Base-by-base conservation (phyloP, 2,329 filamentous ascomycete genomes). In the Colletotrichum lini region DNA sequence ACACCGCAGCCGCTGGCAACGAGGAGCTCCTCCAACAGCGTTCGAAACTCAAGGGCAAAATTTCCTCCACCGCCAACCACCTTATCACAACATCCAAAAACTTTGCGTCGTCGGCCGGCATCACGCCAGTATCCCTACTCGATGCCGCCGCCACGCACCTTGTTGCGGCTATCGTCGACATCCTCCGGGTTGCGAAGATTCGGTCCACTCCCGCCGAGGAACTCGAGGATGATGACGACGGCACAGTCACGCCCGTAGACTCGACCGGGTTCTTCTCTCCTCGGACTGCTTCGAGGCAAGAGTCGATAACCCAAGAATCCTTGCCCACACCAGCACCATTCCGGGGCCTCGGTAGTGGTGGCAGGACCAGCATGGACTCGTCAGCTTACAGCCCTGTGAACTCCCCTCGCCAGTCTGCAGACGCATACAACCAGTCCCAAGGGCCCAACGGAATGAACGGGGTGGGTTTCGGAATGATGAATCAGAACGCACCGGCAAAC, bases 11-110 rank as follows among this genome's bases (percentile, higher is more conserved):
- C 12, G 81, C 85, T 2, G 87, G 82, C 45, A 88, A 89, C 72
- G 88, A 88, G 45, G 85, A 89, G 18, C 73, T 85, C 38, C 80
- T 83, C 47, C 88, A 90, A 74, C 85, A 92, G 73, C 90, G 91
- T 74, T 84, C 86, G 38, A 94, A 92, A 80, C 87, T 97, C 72
- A 97, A 94, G 82, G 88, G 90, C 60, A 92, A 92, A 70, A 93
- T 98, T 3, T 97, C 95, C n/a, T 92, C 93, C 2, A 97, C 96
- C 1, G 95, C 96, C 59, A 98, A 98, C 85, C 96, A 96, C 78
- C 86, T 99, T 69, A 98, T 98, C 77, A 98, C 96, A 2, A 94
- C 96, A 1, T 93, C 94, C 44, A 98, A 97, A 84, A 98, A 98
- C 78, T 98, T 96, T 80, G 92, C 93, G 44, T 88, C 90, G 13